Conservation (phyloP, 352 stramenopile species). For the Peronosclerospora sorghi region DNA sequence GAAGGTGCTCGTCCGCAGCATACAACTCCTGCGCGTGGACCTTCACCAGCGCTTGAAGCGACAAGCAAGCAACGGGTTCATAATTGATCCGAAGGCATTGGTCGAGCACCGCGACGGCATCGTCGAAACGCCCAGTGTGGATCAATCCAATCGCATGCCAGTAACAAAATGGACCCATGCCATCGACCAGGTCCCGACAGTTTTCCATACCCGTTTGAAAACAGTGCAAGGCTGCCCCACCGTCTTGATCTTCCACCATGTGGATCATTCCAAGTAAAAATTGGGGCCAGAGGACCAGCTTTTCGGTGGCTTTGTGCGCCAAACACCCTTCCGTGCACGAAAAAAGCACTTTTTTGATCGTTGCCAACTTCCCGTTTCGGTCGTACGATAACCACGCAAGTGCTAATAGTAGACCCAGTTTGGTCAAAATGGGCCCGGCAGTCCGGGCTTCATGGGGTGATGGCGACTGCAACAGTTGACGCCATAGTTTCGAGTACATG, state of each 20-base stretch:
- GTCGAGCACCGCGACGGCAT: constrained; percentile 26
- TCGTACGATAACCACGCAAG: constrained; percentile 27
- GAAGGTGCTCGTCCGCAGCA: constrained; percentile 31
- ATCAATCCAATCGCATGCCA: constrained; percentile 47
- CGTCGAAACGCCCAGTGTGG: constrained; percentile 5
- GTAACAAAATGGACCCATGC: constrained; percentile 26
- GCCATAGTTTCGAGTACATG: constrained; percentile 13
- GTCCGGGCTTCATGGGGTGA: not conserved
- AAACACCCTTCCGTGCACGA: constrained; percentile 9
- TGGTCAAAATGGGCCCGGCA: constrained; percentile 12
- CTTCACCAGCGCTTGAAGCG: constrained; percentile 35
- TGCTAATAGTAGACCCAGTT: constrained; percentile 19
- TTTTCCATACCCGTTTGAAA: constrained; percentile 16
- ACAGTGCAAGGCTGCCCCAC: constrained; percentile 14
- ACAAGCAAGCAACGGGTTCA: constrained; percentile 33
- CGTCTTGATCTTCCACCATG: constrained; percentile 18
- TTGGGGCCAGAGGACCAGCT: constrained; percentile 18
- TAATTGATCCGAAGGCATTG: constrained; percentile 38
- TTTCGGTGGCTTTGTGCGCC: not conserved
- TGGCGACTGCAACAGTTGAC: not conserved
- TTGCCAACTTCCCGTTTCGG: constrained; percentile 4
- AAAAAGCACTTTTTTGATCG: constrained; percentile 17
- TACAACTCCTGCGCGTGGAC: constrained; percentile 26
- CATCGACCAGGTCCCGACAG: not conserved
- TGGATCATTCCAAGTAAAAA: constrained; percentile 35